Conservation (phyloP, 2,329 filamentous ascomycete genomes). For the Dactylellina drechsleri region DNA sequence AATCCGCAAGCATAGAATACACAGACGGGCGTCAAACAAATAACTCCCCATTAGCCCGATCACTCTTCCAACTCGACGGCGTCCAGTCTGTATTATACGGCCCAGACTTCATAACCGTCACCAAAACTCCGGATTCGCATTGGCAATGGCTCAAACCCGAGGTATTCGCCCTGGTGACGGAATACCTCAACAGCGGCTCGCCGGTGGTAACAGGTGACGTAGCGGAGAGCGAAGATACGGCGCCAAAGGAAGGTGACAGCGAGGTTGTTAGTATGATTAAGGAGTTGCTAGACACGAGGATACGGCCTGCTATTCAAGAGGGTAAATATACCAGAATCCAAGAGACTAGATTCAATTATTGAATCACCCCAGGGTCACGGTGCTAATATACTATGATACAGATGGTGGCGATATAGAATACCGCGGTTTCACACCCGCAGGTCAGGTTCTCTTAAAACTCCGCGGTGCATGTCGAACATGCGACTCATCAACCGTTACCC, state of each 20-base stretch:
- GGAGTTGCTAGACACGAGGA: constrained; percentile 92
- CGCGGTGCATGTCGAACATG: constrained; percentile 94
- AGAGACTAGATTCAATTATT: background rate
- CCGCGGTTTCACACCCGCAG: constrained; percentile 77
- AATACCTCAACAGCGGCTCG: constrained; percentile 85
- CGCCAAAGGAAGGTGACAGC: constrained; percentile 72
- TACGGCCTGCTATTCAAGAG: constrained; percentile 94
- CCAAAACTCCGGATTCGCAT: constrained; percentile 84
- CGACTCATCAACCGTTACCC: constrained; percentile 93
- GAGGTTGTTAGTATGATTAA: constrained; percentile 99
- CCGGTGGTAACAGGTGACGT: constrained; percentile 74
- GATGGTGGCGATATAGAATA: constrained; percentile 98
- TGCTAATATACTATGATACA: constrained; percentile 16
- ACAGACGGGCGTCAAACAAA: constrained; percentile 87
- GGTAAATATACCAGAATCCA: constrained; percentile 34
- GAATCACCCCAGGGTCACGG: background rate
- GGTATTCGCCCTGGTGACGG: constrained; percentile 93
- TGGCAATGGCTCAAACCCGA: constrained; percentile 97
- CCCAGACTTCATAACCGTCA: constrained; percentile 94
- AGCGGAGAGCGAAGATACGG: constrained; percentile 63
- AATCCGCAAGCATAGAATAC: constrained; percentile 87
- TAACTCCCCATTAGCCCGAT: constrained; percentile 87
- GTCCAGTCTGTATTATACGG: constrained; percentile 96
- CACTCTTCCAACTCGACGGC: constrained; percentile 91
- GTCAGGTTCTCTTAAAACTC: constrained; percentile 85